Evolutionary conservation across 2,329 filamentous ascomycete genomes (phyloP), one percentile per base, ranked within the genome.

Genomic region (Amauroascus niger): DNA sequence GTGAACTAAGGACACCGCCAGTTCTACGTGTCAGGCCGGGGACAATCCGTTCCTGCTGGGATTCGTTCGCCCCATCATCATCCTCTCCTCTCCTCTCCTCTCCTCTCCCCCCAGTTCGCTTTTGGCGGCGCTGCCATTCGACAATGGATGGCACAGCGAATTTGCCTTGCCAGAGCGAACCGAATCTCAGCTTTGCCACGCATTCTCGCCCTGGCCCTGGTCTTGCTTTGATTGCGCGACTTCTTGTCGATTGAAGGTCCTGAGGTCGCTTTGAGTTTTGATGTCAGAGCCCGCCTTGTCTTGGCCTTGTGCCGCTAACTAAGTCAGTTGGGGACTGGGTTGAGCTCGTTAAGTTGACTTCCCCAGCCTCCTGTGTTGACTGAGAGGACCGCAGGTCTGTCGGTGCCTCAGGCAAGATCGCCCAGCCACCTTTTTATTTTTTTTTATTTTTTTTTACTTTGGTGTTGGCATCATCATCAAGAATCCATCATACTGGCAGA

Each of bases 11-110:
- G 56, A 44, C 40, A 53, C 54, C 53, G 53, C 49, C 49, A 55
- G 57, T 58, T 53, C 51, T 58, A 56, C 57, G 57, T 58, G 57
- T 67, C 65, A 67, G 56, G 60, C 60, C 58, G 62, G 61, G 61
- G 63, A 57, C 59, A 60, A 60, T 62, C 58, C 58, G 59, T 61
- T 55, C 44, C 33, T 60, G 60, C 59, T 62, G 56, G 65, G 59
- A 57, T 59, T 58, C 54, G 61, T n/a, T n/a, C n/a, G n/a, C n/a
- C n/a, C n/a, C n/a, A n/a, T n/a, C n/a, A n/a, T n/a, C n/a, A n/a
- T n/a, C n/a, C n/a, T n/a, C n/a, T n/a, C n/a, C n/a, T n/a, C n/a
- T n/a, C n/a, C n/a, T n/a, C n/a, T n/a, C n/a, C n/a, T n/a, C n/a
- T n/a, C n/a, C 56, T 56, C 50, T 49, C 16, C 6, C 43, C 43